Evolutionary conservation across 495 filamentous ascomycete genomes (phyloP).

Genomic region (Aspergillus asperescens): DNA sequence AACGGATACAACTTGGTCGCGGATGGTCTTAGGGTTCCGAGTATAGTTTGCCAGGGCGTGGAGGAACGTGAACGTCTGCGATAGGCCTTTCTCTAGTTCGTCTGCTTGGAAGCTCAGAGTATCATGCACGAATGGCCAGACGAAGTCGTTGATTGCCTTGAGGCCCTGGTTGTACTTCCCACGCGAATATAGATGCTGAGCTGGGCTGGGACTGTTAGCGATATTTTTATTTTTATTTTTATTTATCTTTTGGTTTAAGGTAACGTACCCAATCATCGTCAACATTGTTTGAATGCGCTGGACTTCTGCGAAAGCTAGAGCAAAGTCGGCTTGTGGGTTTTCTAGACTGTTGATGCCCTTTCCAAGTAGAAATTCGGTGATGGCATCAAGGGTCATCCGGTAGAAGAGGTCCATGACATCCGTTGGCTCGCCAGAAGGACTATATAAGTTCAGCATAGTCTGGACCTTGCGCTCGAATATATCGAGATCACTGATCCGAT

Average conservation of each 20-base stretch:
- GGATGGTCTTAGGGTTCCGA: conserved; percentile 1
- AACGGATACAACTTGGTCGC: conserved; percentile 3
- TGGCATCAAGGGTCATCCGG: conserved; percentile 52
- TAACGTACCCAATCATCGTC: conserved; percentile 16
- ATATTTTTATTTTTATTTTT: too few relatives aligned
- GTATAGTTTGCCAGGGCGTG: conserved; percentile 8
- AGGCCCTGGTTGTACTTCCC: neutral
- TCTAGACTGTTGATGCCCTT: conserved; percentile 46
- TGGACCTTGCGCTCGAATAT: conserved; percentile 49
- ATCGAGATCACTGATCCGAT: conserved; percentile 43
- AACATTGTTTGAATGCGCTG: conserved; percentile 38
- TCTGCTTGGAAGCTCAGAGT: neutral
- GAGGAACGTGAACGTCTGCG: conserved; percentile 4
- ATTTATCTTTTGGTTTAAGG: neutral
- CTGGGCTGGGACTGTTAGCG: neutral
- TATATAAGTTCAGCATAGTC: conserved; percentile 37
- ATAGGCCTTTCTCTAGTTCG: neutral
- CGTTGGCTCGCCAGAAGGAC: conserved; percentile 35
- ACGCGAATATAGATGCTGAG: conserved; percentile 3
- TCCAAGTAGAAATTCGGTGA: conserved; percentile 56
- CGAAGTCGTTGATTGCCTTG: conserved; percentile 8
- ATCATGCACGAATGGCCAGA: conserved; percentile 6
- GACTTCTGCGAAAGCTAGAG: conserved; percentile 48
- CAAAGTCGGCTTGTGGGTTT: conserved; percentile 49
- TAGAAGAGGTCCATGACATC: conserved; percentile 52